These are phyloP conservation scores for Penicillium sumatraense DNA, from an alignment of 2,329 filamentous ascomycete genomes.

Conservation along the genomic window DNA sequence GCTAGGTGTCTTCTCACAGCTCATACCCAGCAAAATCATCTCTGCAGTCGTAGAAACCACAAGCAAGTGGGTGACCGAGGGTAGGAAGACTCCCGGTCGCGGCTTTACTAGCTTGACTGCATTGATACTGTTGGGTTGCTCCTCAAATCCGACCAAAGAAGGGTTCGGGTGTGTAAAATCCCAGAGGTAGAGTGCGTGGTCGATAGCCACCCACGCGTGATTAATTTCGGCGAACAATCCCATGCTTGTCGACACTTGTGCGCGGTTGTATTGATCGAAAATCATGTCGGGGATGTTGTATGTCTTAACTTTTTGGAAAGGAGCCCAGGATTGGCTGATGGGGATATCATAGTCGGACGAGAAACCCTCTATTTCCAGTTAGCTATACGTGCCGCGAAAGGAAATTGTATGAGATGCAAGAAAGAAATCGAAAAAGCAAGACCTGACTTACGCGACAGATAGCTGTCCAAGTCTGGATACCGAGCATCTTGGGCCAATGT, in stretches of 20 bases:
- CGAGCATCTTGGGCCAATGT: slow-evolving; percentile 75
- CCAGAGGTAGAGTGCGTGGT: slow-evolving; percentile 96
- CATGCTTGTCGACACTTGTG: slow-evolving; percentile 88
- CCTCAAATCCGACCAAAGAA: slow-evolving; percentile 89
- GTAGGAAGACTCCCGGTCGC: slow-evolving; percentile 83
- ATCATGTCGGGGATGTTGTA: slow-evolving; percentile 91
- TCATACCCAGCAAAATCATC: slow-evolving; percentile 84
- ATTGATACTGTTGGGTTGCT: slow-evolving; percentile 84
- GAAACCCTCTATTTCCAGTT: slow-evolving; percentile 68
- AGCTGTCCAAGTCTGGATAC: slow-evolving; percentile 88
- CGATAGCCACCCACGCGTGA: slow-evolving; percentile 93
- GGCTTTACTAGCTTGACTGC: slow-evolving; percentile 87
- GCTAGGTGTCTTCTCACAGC: slow-evolving; percentile 64
- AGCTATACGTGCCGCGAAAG: not conserved
- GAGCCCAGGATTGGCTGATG: slow-evolving; percentile 71
- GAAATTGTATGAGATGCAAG: too few relatives aligned
- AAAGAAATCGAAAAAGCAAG: not conserved
- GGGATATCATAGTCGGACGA: slow-evolving; percentile 91
- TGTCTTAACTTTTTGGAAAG: slow-evolving; percentile 84
- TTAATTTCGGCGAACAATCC: slow-evolving; percentile 93
- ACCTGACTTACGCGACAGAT: slow-evolving; percentile 75
- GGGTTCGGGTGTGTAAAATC: slow-evolving; percentile 94
- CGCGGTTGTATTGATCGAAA: slow-evolving; percentile 88
- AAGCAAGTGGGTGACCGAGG: slow-evolving; percentile 82
- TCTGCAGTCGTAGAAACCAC: slow-evolving; percentile 86